phyloP scores from a whole-genome alignment of 2,329 filamentous ascomycete genomes.

The Torrubiella hemipterigena region DNA sequence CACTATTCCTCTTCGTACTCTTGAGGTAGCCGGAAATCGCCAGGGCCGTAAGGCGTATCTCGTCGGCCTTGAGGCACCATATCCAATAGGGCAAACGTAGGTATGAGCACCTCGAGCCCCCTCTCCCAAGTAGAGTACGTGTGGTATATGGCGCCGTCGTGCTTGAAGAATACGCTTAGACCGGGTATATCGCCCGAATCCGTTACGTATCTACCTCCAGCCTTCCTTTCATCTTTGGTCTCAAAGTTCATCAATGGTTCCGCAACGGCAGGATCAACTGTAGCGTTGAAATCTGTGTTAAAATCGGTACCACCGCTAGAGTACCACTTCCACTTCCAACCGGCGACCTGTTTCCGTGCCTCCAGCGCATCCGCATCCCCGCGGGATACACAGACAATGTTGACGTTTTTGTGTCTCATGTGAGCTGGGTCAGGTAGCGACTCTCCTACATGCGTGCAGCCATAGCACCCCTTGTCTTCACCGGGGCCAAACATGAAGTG shows the following conservation, averaged over 20 bases:
- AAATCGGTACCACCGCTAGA: constrained; percentile 22
- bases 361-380: constrained; percentile 23
- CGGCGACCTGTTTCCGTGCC: constrained; percentile 22
- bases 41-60: constrained; percentile 12
- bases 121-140: constrained; percentile 23
- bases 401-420: constrained; percentile 22
- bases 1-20: constrained; percentile 10
- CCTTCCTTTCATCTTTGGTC: constrained; percentile 12
- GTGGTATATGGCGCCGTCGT: constrained; percentile 20
- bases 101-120: constrained; percentile 18
- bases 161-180: constrained; percentile 22
- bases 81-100: constrained; percentile 19
- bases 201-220: constrained; percentile 15
- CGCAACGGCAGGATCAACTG: constrained; percentile 15
- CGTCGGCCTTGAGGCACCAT: constrained; percentile 22
- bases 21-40: constrained; percentile 14
- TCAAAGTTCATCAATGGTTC: constrained; percentile 16
- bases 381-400: constrained; percentile 25
- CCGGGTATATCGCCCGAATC: constrained; percentile 22
- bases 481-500: constrained; percentile 32
- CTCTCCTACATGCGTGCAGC: constrained; percentile 25
- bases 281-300: constrained; percentile 27
- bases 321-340: constrained; percentile 29
- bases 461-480: constrained; percentile 21
- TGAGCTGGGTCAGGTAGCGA: constrained; percentile 24